Base-by-base conservation (phyloP, 306 rosid genomes). In the Cucurbita ficifolia region DNA sequence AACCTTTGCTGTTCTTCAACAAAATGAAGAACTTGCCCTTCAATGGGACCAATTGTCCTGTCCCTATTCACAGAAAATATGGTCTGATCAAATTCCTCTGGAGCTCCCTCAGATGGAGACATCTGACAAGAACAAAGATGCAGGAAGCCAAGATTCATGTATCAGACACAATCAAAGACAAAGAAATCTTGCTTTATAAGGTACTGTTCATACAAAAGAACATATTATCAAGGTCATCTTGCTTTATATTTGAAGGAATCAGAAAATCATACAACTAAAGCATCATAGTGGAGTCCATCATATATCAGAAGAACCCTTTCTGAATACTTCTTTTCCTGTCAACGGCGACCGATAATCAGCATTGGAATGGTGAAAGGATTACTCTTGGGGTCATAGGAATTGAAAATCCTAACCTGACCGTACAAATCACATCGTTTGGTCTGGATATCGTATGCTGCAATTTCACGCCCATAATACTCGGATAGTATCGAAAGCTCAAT, bases 271-370 rank as follows among this genome's bases (percentile, higher is more conserved):
- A 95, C 99, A 55, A 89, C 97, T 81, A 95, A 82, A 72, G 99
- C 96, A 78, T 95, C 99, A 1, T 95, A 95, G 77, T 95, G 99
- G 68, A 95, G 91, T 48, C 99, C 99, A 76, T 95, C 97, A 73
- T 95, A 91, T 57, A 95, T 81, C 82, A 91, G 88, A 89, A 95
- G 81, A 75, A 87, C 91, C 76, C 99, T 85, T 82, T 91, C 96
- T 0, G 92, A 89, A 61, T 87, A 95, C 40, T 59, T 81, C 38
- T 65, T 79, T 60, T 78, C 99, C 99, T 89, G 95, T 82, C 79
- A 83, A 79, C 83, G 48, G 72, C 8, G 38, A 24, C 10, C 21
- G 3, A 35, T 63, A 76, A 73, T 82, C 77, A 74, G 87, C 40
- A 56, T 68, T 13, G 58, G 73, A 75, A 77, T 76, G 42, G 64